phyloP scores from a whole-genome alignment of 805 yeast genomes.

The Yarrowia osloensis region DNA sequence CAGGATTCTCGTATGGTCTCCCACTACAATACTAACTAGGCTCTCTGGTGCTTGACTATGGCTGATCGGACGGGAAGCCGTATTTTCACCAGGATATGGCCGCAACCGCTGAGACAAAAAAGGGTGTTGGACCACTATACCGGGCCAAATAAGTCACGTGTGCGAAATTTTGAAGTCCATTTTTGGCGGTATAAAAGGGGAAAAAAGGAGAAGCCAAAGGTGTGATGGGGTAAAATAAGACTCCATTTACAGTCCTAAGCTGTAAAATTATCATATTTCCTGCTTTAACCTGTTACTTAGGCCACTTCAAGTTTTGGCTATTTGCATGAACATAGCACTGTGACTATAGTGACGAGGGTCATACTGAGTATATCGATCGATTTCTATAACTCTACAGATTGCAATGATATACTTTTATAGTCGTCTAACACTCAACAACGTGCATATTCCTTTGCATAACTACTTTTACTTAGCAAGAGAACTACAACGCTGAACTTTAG shows the following conservation, averaged over 20 bases:
- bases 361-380: too few relatives aligned
- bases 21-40: conserved; percentile 18
- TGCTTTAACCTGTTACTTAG: neutral
- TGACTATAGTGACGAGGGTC: too few relatives aligned
- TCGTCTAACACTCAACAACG: too few relatives aligned
- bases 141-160: neutral
- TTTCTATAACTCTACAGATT: too few relatives aligned
- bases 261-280: neutral
- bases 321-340: too few relatives aligned
- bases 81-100: conserved; percentile 14
- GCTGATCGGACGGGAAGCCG: conserved; percentile 18
- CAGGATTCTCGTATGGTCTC: conserved; percentile 17
- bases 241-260: too few relatives aligned
- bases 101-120: neutral
- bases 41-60: conserved; percentile 16
- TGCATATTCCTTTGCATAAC: too few relatives aligned
- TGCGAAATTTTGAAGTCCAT: neutral
- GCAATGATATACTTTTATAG: too few relatives aligned
- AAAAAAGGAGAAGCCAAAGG: neutral
- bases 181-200: neutral
- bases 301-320: too few relatives aligned
- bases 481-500: too few relatives aligned
- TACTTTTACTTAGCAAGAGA: too few relatives aligned
- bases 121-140: neutral
- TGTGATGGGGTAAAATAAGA: neutral